Conservation (phyloP, 2,329 filamentous ascomycete species). For the Fusarium sp. region DNA sequence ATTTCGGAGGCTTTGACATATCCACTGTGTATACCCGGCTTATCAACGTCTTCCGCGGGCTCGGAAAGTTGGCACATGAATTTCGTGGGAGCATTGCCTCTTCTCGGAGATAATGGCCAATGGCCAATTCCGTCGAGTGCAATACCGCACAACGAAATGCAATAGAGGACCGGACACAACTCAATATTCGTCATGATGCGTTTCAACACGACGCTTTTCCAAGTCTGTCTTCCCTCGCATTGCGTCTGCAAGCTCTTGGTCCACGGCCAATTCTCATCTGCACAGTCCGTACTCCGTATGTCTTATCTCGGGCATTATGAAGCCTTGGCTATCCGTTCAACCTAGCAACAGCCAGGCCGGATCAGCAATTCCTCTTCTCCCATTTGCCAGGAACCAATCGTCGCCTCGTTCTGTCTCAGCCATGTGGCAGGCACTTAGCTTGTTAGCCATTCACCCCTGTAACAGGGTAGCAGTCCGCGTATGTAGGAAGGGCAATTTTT, state of each 20-base stretch:
- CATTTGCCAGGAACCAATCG: neutral
- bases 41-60: neutral
- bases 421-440: neutral
- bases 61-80: conserved; percentile 10
- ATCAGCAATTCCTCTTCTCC: neutral
- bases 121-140: neutral
- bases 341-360: neutral
- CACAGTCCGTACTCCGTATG: conserved; percentile 17
- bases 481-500: neutral
- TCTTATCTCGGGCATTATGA: conserved; percentile 23
- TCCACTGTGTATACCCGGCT: neutral
- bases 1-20: conserved; percentile 2
- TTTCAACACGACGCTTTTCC: conserved; percentile 18
- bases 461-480: conserved; percentile 4
- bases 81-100: neutral
- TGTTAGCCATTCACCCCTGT: neutral
- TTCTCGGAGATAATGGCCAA: neutral
- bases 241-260: conserved; percentile 13
- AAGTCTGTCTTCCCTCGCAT: conserved; percentile 24
- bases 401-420: conserved; percentile 1
- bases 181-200: conserved; percentile 29
- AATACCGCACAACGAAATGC: conserved; percentile 5
- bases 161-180: conserved; percentile 2
- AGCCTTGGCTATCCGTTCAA: conserved; percentile 5
- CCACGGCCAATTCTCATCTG: conserved; percentile 13